Conservation (phyloP, 257 asterid genomes). For the Lycium ferocissimum region DNA sequence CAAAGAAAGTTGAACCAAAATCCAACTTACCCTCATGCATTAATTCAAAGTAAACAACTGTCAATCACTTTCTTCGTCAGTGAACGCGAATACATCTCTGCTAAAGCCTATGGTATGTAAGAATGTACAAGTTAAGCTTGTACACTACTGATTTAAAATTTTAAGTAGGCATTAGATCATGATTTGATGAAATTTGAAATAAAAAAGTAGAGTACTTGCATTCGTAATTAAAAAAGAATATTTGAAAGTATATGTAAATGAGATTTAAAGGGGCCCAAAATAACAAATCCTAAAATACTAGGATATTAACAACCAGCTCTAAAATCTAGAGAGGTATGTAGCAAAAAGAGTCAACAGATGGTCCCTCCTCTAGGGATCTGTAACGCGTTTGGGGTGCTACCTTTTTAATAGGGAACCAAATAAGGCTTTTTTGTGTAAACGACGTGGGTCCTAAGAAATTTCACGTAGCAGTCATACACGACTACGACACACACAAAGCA, state of each 20-base stretch:
- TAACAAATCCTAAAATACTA: background rate
- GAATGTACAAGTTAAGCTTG: too few relatives aligned
- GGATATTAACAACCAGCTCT: background rate
- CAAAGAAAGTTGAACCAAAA: background rate
- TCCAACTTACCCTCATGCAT: background rate
- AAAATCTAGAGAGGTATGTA: background rate
- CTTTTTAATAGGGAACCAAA: background rate
- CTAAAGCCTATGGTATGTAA: too few relatives aligned
- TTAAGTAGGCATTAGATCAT: too few relatives aligned
- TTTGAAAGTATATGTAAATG: too few relatives aligned
- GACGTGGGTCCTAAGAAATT: background rate
- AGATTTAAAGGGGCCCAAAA: too few relatives aligned
- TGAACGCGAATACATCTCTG: too few relatives aligned
- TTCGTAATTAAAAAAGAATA: too few relatives aligned
- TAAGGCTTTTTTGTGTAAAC: background rate
- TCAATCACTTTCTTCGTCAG: too few relatives aligned
- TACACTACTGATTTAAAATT: too few relatives aligned
- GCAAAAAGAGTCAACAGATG: slow-evolving; percentile 25
- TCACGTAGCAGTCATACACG: slow-evolving; percentile 24
- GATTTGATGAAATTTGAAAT: too few relatives aligned
- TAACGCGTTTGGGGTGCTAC: background rate
- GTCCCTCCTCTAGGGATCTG: slow-evolving; percentile 5
- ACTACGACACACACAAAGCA: background rate
- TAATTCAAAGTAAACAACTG: background rate
- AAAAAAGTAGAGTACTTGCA: too few relatives aligned